Evolutionary conservation across 2,329 filamentous ascomycete genomes (phyloP).

Genomic region (Ophiostoma fasciatum): DNA sequence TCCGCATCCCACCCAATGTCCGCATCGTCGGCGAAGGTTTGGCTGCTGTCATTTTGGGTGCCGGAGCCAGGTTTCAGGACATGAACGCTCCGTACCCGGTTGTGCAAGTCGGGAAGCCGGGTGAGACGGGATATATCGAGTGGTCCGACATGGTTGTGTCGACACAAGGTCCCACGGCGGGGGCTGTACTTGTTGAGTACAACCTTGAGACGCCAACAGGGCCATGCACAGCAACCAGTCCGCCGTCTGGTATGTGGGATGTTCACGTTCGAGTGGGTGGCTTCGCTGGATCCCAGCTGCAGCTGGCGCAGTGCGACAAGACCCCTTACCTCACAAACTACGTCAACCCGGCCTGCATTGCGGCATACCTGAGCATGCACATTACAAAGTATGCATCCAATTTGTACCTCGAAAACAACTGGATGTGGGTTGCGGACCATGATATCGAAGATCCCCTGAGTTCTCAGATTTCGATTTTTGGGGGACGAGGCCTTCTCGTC

Average conservation of each 20-base stretch:
- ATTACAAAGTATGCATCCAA: slow-evolving; percentile 23
- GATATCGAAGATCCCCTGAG: slow-evolving; percentile 29
- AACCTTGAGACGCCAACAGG: slow-evolving; percentile 40
- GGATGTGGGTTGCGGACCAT: slow-evolving; percentile 35
- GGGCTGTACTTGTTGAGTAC: slow-evolving; percentile 58
- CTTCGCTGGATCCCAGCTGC: slow-evolving; percentile 51
- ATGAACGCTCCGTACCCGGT: slow-evolving; percentile 46
- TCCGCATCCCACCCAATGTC: slow-evolving; percentile 30
- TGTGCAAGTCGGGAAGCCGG: slow-evolving; percentile 42
- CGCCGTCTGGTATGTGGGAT: slow-evolving; percentile 51
- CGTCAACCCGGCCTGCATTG: slow-evolving; percentile 21
- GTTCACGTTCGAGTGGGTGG: slow-evolving; percentile 63
- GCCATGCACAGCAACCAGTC: slow-evolving; percentile 9
- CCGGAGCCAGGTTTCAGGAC: slow-evolving; percentile 39
- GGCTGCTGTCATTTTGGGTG: slow-evolving; percentile 39
- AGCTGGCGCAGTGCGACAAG: slow-evolving; percentile 52
- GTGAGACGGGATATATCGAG: slow-evolving; percentile 51
- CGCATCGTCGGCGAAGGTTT: slow-evolving; percentile 47
- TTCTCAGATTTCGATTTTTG: slow-evolving; percentile 18
- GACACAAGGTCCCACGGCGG: slow-evolving; percentile 49
- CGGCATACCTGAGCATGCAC: slow-evolving; percentile 25
- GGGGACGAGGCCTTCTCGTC: slow-evolving; percentile 20
- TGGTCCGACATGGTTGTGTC: slow-evolving; percentile 59
- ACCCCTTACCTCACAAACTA: slow-evolving; percentile 17
- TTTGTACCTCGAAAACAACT: slow-evolving; percentile 34